These are phyloP conservation scores for Aureobasidium sp. DNA, from an alignment of 2,329 filamentous ascomycete genomes.

Conservation along the genomic window DNA sequence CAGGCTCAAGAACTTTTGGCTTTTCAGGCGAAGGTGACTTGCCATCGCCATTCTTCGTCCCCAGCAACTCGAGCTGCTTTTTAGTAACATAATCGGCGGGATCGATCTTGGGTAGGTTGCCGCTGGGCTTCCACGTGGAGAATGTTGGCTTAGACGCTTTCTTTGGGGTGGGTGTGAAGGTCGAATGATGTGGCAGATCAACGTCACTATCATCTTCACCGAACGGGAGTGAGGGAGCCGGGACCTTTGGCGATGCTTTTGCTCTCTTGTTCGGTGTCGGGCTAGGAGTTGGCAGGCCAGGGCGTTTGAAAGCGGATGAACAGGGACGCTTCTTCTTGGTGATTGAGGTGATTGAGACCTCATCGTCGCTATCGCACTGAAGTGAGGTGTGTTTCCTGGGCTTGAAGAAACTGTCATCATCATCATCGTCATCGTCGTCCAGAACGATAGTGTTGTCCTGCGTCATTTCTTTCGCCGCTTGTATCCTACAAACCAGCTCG, in stretches of 20 bases:
- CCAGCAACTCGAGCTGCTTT: constrained; percentile 4
- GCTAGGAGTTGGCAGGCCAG: neutral
- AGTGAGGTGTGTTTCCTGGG: neutral
- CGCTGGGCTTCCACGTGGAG: neutral
- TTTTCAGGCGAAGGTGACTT: neutral
- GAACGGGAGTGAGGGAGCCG: neutral
- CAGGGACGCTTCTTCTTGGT: neutral
- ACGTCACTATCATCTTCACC: neutral
- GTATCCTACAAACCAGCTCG: neutral
- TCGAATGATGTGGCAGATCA: neutral
- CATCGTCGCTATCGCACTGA: neutral
- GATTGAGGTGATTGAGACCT: neutral
- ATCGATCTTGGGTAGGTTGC: neutral
- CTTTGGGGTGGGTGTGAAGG: neutral
- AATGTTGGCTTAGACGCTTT: neutral
- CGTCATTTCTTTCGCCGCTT: neutral
- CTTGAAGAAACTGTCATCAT: neutral
- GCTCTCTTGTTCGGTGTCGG: neutral
- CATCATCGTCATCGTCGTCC: neutral
- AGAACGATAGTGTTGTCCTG: neutral
- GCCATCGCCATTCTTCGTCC: neutral
- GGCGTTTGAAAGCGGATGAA: neutral
- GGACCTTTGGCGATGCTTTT: neutral
- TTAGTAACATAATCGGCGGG: neutral
- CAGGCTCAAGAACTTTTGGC: neutral